Conservation (phyloP, 305 asterid species). For the Petunia hybrid region DNA sequence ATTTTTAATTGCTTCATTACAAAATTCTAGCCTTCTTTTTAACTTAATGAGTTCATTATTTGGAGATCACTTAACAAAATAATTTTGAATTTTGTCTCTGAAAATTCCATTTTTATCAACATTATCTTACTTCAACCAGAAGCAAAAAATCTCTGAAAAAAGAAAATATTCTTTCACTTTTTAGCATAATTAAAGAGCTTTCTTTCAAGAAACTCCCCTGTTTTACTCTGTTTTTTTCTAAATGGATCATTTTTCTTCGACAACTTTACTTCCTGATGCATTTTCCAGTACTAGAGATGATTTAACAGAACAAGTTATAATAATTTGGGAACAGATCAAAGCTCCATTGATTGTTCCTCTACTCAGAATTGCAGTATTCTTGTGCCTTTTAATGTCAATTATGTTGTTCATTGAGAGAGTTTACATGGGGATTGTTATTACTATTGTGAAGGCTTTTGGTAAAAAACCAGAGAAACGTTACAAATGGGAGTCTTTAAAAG, state of each 20-base stretch:
- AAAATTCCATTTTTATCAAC: slow-evolving; percentile 45
- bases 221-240: slow-evolving; percentile 32
- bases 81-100: slow-evolving; percentile 43
- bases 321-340: slow-evolving; percentile 47
- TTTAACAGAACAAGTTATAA: slow-evolving; percentile 34
- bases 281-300: slow-evolving; percentile 42
- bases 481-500: slow-evolving; percentile 52
- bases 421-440: slow-evolving; percentile 45
- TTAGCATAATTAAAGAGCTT: slow-evolving; percentile 37
- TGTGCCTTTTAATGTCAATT: slow-evolving; percentile 49
- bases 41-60: no score
- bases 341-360: slow-evolving; percentile 52
- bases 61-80: no score
- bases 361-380: slow-evolving; percentile 37
- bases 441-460: slow-evolving; percentile 44
- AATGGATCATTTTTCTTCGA: slow-evolving; percentile 43
- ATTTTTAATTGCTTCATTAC: no score
- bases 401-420: slow-evolving; percentile 56
- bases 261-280: slow-evolving; percentile 37
- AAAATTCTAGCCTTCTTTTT: no score
- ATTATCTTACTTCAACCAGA: slow-evolving; percentile 56
- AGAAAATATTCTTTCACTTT: slow-evolving; percentile 50
- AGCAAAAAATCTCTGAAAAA: slow-evolving; percentile 49
- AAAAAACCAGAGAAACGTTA: slow-evolving; percentile 51
- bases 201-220: not conserved